Evolutionary conservation across 225 moss, liverwort and hornwort species (phyloP), one percentile per base, ranked within the genome.

Genomic region (Thuidium tamariscinum): DNA sequence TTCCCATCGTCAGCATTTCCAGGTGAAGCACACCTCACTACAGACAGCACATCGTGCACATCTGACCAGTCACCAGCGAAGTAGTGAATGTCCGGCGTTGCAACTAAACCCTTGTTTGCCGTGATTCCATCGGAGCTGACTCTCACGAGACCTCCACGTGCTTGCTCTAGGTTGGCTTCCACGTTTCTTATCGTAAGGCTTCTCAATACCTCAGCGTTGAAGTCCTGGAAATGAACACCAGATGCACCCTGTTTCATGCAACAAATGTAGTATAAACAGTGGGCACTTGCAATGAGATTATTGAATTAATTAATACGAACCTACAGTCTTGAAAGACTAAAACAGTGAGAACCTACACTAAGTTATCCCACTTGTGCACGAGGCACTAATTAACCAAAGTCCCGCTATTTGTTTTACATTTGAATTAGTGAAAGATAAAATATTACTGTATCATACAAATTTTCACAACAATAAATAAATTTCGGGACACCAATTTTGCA

Each of bases 21-120:
- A 81, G 88, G 74, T 81, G 91, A 83, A 88, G 56, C 87, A 78
- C 77, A 89, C 77, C 90, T 86, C 83, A 92, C 93, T 52, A 92
- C 89, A 23, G 96, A 96, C 22, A 97, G 86, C 49, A 96, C 91
- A 83, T 94, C 82, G 82, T 94, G 93, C 64, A 95, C 95, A 95
- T 95, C 92, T 49, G 94, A 91, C 98, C 98, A 98, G 87, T 98
- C 98, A 79, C 98, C 96, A 83, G 96, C 94, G 84, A 93, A 98
- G 84, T 93, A 98, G 81, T 95, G 98, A 86, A 96, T 66, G 88
- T 93, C 95, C 66, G 94, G 90, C 68, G 89, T 79, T 63, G 86
- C 83, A 46, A 86, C 77, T 64, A 80, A 82, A 72, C 88, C 82
- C 81, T 92, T 95, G 66, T 86, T 86, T 81, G 83, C 66, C 74